Conservation (phyloP, 2,329 filamentous ascomycete species). For the Penicillium glabrum region DNA sequence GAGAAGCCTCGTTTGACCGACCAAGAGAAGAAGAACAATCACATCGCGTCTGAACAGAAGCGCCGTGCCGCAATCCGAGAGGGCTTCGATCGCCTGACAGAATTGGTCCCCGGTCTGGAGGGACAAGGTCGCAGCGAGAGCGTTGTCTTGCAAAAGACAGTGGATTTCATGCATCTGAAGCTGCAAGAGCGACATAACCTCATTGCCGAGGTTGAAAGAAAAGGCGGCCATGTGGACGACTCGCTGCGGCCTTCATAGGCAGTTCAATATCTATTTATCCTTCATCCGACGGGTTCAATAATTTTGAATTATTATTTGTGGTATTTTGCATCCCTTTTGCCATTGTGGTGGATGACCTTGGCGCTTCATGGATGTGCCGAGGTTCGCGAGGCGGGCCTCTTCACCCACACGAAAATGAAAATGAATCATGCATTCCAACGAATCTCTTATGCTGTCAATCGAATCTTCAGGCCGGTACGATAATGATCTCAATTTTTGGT, state of each 20-base stretch:
- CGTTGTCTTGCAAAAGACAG: slow-evolving; percentile 71
- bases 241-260: slow-evolving; percentile 31
- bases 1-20: slow-evolving; percentile 67
- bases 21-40: slow-evolving; percentile 71
- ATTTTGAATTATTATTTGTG: not conserved
- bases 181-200: slow-evolving; percentile 60
- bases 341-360: not conserved
- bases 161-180: slow-evolving; percentile 64
- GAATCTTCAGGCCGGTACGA: not conserved
- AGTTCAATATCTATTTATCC: not conserved
- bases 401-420: slow-evolving; percentile 2
- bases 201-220: slow-evolving; percentile 58
- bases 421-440: slow-evolving; percentile 11
- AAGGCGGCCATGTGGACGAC: slow-evolving; percentile 56
- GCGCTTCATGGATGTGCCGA: slow-evolving; percentile 11
- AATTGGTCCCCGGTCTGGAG: slow-evolving; percentile 76
- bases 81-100: slow-evolving; percentile 78
- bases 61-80: slow-evolving; percentile 74
- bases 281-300: not conserved
- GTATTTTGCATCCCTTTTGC: not conserved
- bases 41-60: slow-evolving; percentile 66
- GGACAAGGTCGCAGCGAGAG: slow-evolving; percentile 85
- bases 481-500: not conserved
- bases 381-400: slow-evolving; percentile 10
- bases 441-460: slow-evolving; percentile 8